Evolutionary conservation across 2,329 filamentous ascomycete species (phyloP).

Genomic region (Aspergillus jensenii): DNA sequence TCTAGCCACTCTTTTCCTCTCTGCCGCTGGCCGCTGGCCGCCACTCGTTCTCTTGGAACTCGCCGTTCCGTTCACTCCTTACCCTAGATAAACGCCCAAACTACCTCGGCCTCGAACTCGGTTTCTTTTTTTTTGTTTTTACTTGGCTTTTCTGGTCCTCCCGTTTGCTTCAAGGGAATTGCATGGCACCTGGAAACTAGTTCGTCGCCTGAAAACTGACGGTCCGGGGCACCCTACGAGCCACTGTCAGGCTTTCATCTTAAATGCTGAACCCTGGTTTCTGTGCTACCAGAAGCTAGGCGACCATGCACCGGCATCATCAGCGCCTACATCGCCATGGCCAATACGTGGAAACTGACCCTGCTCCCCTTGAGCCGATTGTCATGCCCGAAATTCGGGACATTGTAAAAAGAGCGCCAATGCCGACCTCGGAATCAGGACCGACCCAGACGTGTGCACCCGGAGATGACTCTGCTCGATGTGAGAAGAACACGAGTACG

Average conservation of each 20-base stretch:
- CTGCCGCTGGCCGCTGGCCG: slow-evolving; percentile 26
- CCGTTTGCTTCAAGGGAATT: background rate
- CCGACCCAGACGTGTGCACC: slow-evolving; percentile 18
- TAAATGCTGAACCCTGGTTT: background rate
- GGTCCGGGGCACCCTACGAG: background rate
- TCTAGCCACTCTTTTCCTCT: slow-evolving; percentile 13
- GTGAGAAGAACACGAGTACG: slow-evolving; percentile 61
- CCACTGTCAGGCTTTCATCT: background rate
- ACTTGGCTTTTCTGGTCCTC: background rate
- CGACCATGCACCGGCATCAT: slow-evolving; percentile 22
- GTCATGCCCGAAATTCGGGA: slow-evolving; percentile 25
- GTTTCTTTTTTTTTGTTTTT: background rate
- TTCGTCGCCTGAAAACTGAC: slow-evolving; percentile 1
- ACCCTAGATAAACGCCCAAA: background rate
- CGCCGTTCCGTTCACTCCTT: slow-evolving; percentile 29
- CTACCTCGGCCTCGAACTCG: slow-evolving; percentile 4
- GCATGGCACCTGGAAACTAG: background rate
- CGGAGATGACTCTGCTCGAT: slow-evolving; percentile 35
- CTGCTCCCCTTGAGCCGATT: slow-evolving; percentile 23
- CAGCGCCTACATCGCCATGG: slow-evolving; percentile 26
- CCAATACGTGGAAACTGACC: slow-evolving; percentile 23
- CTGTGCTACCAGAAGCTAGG: slow-evolving; percentile 1
- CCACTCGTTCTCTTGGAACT: slow-evolving; percentile 24
- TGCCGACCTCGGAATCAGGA: slow-evolving; percentile 17
- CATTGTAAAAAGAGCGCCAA: slow-evolving; percentile 29